Conservation (phyloP, 257 asterid species). For the Solanum rostratum region DNA sequence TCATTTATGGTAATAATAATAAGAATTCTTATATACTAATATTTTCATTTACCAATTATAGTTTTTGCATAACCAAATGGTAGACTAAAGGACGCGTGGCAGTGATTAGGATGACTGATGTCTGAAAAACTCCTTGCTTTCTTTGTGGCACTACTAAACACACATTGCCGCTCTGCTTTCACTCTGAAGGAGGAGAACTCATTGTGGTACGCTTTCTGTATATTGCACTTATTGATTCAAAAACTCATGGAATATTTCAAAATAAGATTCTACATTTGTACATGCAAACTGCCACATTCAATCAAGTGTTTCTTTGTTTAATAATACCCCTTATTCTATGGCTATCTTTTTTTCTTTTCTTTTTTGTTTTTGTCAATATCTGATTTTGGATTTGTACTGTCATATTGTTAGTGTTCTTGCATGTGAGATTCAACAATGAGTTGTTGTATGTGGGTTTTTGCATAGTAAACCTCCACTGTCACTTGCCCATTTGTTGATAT, state of each 20-base stretch:
- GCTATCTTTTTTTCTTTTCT: background rate
- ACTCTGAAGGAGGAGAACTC: background rate
- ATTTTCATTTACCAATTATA: background rate
- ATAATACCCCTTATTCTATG: background rate
- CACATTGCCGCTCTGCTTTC: background rate
- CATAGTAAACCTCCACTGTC: background rate
- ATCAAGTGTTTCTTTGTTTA: background rate
- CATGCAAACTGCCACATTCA: background rate
- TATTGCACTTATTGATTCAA: background rate
- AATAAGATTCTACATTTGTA: background rate
- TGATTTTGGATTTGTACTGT: background rate
- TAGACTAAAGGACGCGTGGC: constrained; percentile 1
- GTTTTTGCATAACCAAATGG: background rate
- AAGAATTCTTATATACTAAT: background rate
- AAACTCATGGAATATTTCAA: background rate
- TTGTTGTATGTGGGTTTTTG: background rate
- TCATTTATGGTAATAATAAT: background rate
- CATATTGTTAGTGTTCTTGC: background rate
- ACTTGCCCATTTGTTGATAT: background rate
- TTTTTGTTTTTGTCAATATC: background rate
- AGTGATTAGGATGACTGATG: background rate
- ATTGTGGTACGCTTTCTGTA: background rate
- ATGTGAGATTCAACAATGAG: background rate
- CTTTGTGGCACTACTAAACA: background rate
- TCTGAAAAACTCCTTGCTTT: background rate